Evolutionary conservation across 306 rosid genomes (phyloP).

Genomic region (Vachellia collinsii): DNA sequence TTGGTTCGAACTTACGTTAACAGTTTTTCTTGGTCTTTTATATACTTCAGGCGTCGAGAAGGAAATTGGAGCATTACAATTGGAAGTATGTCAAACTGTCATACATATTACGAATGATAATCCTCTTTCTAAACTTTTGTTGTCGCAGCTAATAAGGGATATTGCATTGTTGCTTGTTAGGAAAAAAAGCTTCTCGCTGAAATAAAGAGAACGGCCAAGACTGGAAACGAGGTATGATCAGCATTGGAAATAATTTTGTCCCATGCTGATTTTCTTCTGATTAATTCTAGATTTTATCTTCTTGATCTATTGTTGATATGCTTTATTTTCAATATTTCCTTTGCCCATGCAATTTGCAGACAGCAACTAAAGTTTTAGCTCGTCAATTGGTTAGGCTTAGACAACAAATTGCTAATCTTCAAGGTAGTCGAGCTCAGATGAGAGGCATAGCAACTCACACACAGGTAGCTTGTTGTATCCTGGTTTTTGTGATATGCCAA

Average conservation of each 20-base stretch:
- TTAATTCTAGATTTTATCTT: background rate
- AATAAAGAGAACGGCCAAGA: conserved; percentile 97
- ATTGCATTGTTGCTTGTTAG: conserved; percentile 45
- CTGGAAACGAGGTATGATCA: conserved; percentile 81
- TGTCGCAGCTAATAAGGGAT: conserved; percentile 36
- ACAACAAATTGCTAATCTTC: conserved; percentile 95
- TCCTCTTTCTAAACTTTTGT: conserved; percentile 7
- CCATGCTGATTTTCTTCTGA: conserved; percentile 8
- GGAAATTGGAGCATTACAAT: conserved; percentile 92
- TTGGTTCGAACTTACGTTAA: background rate
- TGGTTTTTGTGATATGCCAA: background rate
- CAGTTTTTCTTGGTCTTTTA: conserved; percentile 18
- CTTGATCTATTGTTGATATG: conserved; percentile 3
- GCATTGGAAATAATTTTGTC: conserved; percentile 10
- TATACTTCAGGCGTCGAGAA: conserved; percentile 75
- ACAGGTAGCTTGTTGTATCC: conserved; percentile 57
- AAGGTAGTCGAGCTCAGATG: conserved; percentile 99
- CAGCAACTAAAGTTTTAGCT: conserved; percentile 89
- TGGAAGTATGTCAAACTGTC: conserved; percentile 68
- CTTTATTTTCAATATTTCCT: conserved; percentile 27
- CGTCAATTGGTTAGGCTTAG: conserved; percentile 93
- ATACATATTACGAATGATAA: background rate
- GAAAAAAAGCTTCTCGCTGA: conserved; percentile 92
- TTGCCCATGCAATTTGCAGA: conserved; percentile 53
- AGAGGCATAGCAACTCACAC: conserved; percentile 99